Conservation (phyloP, 306 rosid species). For the Pterocarpus santalinus region DNA sequence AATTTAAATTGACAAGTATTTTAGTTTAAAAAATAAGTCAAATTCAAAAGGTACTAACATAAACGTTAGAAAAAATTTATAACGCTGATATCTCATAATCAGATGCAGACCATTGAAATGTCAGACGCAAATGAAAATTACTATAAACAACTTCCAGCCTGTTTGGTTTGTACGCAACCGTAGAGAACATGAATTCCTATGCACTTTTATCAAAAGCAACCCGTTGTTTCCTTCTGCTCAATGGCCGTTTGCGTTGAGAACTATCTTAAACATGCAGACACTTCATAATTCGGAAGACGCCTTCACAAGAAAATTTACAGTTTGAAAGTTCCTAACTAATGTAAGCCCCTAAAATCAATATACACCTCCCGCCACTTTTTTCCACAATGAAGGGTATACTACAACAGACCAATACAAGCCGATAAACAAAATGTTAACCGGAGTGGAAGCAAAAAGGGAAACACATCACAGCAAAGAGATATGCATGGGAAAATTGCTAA, state of each 20-base stretch:
- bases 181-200: too few species aligned
- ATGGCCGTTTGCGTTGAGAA: background rate
- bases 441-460: conserved; percentile 4
- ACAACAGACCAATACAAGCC: conserved; percentile 6
- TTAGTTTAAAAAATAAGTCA: conserved; percentile 16
- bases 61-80: background rate
- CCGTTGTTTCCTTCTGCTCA: too few species aligned
- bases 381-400: conserved; percentile 1
- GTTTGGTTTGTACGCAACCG: background rate
- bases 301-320: background rate
- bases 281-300: conserved; percentile 12
- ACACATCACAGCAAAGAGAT: background rate
- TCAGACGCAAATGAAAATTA: conserved; percentile 21
- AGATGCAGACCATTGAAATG: conserved; percentile 28
- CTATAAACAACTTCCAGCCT: conserved; percentile 23
- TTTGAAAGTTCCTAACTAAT: conserved; percentile 13
- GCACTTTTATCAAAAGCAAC: too few species aligned
- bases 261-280: background rate
- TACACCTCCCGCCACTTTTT: conserved; percentile 36
- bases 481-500: background rate
- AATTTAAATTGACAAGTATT: conserved; percentile 23
- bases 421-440: background rate
- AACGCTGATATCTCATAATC: background rate
- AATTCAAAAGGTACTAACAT: conserved; percentile 13
- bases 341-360: conserved; percentile 16